Percentiles rank a stretch among this genome's conserved stretches.
Conservation (phyloP, 108 stramenopile species). For the Pseudonitzschia multistriata region DNA sequence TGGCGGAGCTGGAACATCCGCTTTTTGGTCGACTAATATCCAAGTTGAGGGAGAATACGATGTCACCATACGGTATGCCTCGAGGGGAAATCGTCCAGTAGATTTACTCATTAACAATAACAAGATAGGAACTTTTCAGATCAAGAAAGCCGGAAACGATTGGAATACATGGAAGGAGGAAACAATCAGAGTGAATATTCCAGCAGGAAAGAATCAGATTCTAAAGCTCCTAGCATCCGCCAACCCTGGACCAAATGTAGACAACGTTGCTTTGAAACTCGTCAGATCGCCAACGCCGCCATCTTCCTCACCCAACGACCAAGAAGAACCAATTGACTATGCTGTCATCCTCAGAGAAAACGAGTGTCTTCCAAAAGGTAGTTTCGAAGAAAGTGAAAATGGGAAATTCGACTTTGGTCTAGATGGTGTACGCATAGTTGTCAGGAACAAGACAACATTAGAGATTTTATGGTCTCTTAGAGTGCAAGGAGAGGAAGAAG, state of each 20-base stretch:
- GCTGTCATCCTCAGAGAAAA: background rate
- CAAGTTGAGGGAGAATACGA: constrained; percentile 15
- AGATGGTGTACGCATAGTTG: background rate
- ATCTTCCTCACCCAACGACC: no score
- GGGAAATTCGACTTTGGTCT: constrained; percentile 1
- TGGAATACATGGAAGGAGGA: constrained; percentile 23
- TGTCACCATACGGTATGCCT: constrained; percentile 22
- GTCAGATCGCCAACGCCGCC: background rate
- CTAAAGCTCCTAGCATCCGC: constrained; percentile 4
- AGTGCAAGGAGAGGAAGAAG: background rate
- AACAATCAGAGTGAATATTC: constrained; percentile 14
- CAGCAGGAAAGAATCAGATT: constrained; percentile 6
- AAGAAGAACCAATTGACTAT: background rate
- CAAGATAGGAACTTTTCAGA: constrained; percentile 13
- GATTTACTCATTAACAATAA: constrained; percentile 23
- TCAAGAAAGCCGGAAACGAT: background rate
- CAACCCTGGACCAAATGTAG: constrained; percentile 22
- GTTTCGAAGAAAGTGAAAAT: background rate
- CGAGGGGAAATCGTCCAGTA: constrained; percentile 20
- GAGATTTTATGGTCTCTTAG: constrained; percentile 3
- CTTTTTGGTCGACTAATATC: constrained; percentile 21
- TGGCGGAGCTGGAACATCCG: constrained; percentile 16
- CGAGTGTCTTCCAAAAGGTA: background rate
- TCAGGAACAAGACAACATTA: background rate
- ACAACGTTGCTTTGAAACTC: constrained; percentile 8